These are phyloP conservation scores for Penicillium samsonianum DNA, from an alignment of 495 filamentous ascomycete species.

Conservation along the genomic window DNA sequence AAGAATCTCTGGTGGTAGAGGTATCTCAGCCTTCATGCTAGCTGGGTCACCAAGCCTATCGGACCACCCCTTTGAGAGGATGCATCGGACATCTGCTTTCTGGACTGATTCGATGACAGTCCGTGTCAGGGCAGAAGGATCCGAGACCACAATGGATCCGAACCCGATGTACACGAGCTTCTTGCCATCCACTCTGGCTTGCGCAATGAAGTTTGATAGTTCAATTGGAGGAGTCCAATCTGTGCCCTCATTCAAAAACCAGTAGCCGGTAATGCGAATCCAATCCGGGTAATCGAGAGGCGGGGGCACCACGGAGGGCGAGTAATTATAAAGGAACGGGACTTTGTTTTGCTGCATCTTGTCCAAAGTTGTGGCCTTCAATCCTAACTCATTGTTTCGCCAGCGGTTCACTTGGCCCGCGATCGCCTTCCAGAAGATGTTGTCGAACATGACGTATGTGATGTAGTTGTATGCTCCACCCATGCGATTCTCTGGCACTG, in stretches of 20 bases:
- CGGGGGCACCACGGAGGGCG: conserved; percentile 84
- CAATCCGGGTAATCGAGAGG: conserved; percentile 96
- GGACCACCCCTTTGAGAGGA: conserved; percentile 99
- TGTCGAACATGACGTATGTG: conserved; percentile 97
- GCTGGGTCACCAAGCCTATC: conserved; percentile 71
- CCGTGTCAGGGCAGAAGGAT: conserved; percentile 81
- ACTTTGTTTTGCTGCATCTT: conserved; percentile 96
- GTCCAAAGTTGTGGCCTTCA: conserved; percentile 80
- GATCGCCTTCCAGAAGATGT: conserved; percentile 92
- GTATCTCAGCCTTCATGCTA: conserved; percentile 62
- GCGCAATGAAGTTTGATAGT: conserved; percentile 74
- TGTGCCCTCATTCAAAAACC: conserved; percentile 87
- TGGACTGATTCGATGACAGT: conserved; percentile 87
- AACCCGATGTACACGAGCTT: conserved; percentile 97
- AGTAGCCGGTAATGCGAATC: conserved; percentile 96
- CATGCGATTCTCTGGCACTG: conserved; percentile 91
- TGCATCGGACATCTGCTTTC: conserved; percentile 92
- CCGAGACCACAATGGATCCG: conserved; percentile 92
- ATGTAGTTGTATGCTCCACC: conserved; percentile 93
- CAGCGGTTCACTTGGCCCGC: conserved; percentile 91
- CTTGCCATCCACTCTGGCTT: conserved; percentile 77
- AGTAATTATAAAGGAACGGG: conserved; percentile 97
- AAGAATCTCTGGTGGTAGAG: conserved; percentile 76
- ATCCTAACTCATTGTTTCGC: conserved; percentile 74
- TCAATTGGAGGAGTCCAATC: conserved; percentile 75